Evolutionary conservation across 2,329 filamentous ascomycete genomes (phyloP), one percentile per base, ranked within the genome.

Genomic region (Penicillium sp.): DNA sequence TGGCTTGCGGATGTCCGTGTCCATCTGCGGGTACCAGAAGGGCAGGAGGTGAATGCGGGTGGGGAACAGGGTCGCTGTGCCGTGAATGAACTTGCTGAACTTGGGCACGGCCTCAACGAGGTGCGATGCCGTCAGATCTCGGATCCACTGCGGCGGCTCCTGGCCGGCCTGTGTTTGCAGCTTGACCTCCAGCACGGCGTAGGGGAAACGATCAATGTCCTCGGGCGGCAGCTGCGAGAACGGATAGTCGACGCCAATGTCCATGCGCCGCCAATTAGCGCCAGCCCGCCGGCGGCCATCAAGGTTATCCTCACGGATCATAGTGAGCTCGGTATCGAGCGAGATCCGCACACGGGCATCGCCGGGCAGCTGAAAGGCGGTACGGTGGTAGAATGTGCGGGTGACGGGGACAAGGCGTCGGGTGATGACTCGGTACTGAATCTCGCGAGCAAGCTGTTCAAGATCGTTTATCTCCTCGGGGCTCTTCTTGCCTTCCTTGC

Each of bases 61-160:
- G 0, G 93, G 93, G 75, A 97, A 96, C 48, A 99, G 79, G 11
- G 87, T 90, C 10, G 94, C 94, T 1, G 89, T 92, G 60, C 95
- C 95, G 76, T 99, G 95, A 59, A 99, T 98, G 76, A 98, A 99
- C 79, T 99, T 99, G 72, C 92, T 97, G 78, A 98, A 99, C 74
- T 99, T 99, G 63, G 95, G 95, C 2, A 99, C 93, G n/a, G 95
- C 93, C 79, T 99, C 95, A 2, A 99, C 95, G 15, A 99, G 84
- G 79, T 99, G 95, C 63, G 92, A 96, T 12, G 91, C 85, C 47
- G 92, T 96, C 54, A 99, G 84, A 73, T 98, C 92, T 22, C 92
- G 89, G 68, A 99, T 94, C 95, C 95, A 99, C 72, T 96, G 90
- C 0, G 95, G 95, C 14, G 95, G 92, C 72, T 97, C 92, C 75